Conservation (phyloP, 2,329 filamentous ascomycete species). For the Sphaceloma murrayae region DNA sequence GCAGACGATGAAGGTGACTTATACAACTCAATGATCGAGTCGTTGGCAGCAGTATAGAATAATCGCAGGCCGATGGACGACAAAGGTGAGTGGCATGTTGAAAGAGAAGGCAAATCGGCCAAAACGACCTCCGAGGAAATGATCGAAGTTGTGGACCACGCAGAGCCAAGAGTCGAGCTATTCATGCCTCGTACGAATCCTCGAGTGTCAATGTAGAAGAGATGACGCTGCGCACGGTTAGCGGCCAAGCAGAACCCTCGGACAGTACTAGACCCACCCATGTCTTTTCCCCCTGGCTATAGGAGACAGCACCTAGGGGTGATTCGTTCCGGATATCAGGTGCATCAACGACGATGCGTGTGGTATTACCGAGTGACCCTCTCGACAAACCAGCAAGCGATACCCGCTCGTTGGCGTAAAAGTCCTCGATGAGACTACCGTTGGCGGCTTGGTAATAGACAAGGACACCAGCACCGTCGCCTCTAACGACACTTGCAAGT, state of each 20-base stretch:
- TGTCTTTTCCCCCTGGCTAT: not conserved
- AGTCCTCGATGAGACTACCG: conserved; percentile 1
- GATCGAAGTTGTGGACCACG: not conserved
- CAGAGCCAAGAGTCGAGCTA: not conserved
- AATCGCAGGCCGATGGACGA: not conserved
- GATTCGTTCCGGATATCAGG: not conserved
- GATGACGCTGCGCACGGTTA: conserved; percentile 1
- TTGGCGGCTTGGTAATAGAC: conserved; percentile 2
- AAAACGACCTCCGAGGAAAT: not conserved
- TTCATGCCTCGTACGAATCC: not conserved
- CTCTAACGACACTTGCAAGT: conserved; percentile 1
- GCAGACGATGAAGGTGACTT: not conserved
- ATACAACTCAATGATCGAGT: not conserved
- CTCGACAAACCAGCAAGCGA: not conserved
- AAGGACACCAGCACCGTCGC: conserved; percentile 5
- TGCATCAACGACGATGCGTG: not conserved
- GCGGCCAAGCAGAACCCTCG: too few relatives aligned
- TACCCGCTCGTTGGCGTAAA: not conserved
- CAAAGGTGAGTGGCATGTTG: not conserved
- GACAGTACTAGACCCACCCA: not conserved
- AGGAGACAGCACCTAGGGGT: conserved; percentile 2
- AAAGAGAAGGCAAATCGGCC: not conserved
- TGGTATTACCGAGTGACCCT: not conserved
- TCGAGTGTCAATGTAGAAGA: conserved; percentile 7
- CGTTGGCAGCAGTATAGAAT: not conserved